A percentile compares a stretch with the other conserved stretches of the same genome.
Conservation (phyloP, 139 green algal genomes). For the Chlamydomonas sphaeroides region DNA sequence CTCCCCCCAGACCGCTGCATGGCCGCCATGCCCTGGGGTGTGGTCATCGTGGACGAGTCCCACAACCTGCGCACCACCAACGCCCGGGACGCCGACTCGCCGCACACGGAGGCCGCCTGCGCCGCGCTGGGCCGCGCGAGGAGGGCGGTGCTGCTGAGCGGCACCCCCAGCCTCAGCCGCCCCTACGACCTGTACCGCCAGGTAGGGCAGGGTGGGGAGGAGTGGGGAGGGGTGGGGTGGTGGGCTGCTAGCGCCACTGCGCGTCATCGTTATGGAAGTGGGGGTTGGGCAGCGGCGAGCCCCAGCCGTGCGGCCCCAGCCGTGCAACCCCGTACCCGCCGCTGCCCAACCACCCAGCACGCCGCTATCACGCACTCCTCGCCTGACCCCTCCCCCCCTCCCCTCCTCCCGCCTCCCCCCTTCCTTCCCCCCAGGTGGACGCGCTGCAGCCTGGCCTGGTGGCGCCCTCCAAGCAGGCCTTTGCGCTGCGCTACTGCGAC, state of each 20-base stretch:
- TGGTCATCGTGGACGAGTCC: constrained; percentile 86
- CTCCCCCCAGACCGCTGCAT: constrained; percentile 71
- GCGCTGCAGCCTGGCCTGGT: constrained; percentile 82
- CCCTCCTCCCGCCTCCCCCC: neutral
- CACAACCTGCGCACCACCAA: constrained; percentile 85
- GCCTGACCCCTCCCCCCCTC: neutral
- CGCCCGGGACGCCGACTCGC: constrained; percentile 60
- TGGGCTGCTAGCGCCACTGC: neutral
- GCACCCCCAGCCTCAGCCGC: constrained; percentile 87
- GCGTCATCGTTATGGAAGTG: too few species aligned
- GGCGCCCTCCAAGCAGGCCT: constrained; percentile 76
- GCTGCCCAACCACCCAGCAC: too few species aligned
- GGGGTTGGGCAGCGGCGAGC: too few species aligned
- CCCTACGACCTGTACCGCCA: constrained; percentile 91
- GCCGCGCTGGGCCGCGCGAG: constrained; percentile 52
- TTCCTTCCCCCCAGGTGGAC: constrained; percentile 70
- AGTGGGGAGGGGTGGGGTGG: neutral
- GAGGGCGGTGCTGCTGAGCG: constrained; percentile 82
- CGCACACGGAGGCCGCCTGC: constrained; percentile 76
- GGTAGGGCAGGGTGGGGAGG: constrained; percentile 38
- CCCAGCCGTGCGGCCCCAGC: too few species aligned
- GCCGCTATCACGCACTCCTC: too few species aligned
- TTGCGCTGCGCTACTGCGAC: constrained; percentile 77
- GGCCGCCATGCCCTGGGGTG: constrained; percentile 75
- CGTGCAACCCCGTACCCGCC: too few species aligned